Percentiles rank a stretch among this genome's conserved stretches.
Conservation (phyloP, 805 yeast genomes). For the Barnettozyma populi region DNA sequence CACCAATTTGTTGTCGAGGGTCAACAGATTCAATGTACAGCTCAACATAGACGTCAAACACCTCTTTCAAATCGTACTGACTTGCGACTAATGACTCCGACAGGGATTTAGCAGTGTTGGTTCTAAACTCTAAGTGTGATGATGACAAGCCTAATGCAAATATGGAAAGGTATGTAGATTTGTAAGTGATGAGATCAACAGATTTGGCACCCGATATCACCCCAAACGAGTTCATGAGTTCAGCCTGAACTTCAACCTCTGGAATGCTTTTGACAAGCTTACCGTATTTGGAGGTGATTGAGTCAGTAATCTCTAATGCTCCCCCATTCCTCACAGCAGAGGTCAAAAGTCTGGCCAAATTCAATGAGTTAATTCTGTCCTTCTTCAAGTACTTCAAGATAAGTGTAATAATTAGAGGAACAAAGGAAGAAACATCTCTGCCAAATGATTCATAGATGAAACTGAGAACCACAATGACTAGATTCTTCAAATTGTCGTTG, state of each 20-base stretch:
- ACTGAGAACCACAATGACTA: constrained; percentile 26
- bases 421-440: constrained; percentile 28
- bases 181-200: constrained; percentile 27
- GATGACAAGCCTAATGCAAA: constrained; percentile 20
- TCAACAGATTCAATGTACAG: constrained; percentile 21
- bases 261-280: constrained; percentile 19
- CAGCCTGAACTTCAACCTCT: constrained; percentile 13
- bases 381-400: constrained; percentile 32
- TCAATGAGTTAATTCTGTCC: constrained; percentile 18
- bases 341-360: constrained; percentile 19
- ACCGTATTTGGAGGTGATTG: constrained; percentile 12
- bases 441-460: constrained; percentile 30
- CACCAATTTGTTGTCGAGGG: constrained; percentile 25
- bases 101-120: constrained; percentile 29
- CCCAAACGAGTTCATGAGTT: constrained; percentile 15
- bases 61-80: constrained; percentile 19
- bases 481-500: constrained; percentile 24
- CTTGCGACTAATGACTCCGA: constrained; percentile 28
- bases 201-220: constrained; percentile 25
- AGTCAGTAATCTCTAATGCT: constrained; percentile 12
- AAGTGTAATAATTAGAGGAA: constrained; percentile 27
- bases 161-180: constrained; percentile 7
- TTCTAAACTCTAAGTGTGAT: constrained; percentile 8
- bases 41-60: constrained; percentile 20
- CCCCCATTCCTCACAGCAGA: constrained; percentile 23